phyloP scores from a whole-genome alignment of 805 yeast genomes.

The Cyberlindnera lachancei region DNA sequence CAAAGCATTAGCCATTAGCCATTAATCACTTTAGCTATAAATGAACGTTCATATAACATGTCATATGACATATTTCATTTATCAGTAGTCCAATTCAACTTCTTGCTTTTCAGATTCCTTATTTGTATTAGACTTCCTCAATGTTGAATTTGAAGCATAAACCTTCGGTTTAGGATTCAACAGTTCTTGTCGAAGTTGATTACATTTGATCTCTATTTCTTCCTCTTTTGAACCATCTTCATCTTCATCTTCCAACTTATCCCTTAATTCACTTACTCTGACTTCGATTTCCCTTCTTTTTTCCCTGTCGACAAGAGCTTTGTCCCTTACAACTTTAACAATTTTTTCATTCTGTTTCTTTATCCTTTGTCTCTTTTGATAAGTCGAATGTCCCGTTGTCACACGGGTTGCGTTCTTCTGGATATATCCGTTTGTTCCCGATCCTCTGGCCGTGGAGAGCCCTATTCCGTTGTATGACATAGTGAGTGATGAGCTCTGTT shows the following conservation, averaged over 20 bases:
- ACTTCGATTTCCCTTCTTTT: slow-evolving; percentile 23
- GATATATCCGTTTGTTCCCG: slow-evolving; percentile 57
- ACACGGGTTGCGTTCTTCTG: slow-evolving; percentile 36
- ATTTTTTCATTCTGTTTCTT: slow-evolving; percentile 9
- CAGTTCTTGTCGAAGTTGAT: slow-evolving; percentile 21
- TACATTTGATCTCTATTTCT: slow-evolving; percentile 27
- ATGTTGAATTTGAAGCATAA: no score
- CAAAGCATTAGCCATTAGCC: no score
- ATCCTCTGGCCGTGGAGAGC: slow-evolving; percentile 47
- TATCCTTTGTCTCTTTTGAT: slow-evolving; percentile 27
- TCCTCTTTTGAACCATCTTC: slow-evolving; percentile 31
- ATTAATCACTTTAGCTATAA: no score
- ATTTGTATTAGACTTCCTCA: neutral
- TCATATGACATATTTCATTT: neutral
- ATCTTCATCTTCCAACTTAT: slow-evolving; percentile 43
- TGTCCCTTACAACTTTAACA: slow-evolving; percentile 9
- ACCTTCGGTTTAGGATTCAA: slow-evolving; percentile 7
- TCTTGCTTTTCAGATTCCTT: neutral
- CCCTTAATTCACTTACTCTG: slow-evolving; percentile 43
- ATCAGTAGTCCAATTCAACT: slow-evolving; percentile 1
- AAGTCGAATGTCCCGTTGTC: slow-evolving; percentile 29
- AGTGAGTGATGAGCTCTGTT: no score
- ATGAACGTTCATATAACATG: slow-evolving; percentile 4
- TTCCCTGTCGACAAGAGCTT: slow-evolving; percentile 15
- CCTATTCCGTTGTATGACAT: slow-evolving; percentile 59